These are phyloP conservation scores for Senna tora DNA, from an alignment of 306 rosid species.

Conservation along the genomic window DNA sequence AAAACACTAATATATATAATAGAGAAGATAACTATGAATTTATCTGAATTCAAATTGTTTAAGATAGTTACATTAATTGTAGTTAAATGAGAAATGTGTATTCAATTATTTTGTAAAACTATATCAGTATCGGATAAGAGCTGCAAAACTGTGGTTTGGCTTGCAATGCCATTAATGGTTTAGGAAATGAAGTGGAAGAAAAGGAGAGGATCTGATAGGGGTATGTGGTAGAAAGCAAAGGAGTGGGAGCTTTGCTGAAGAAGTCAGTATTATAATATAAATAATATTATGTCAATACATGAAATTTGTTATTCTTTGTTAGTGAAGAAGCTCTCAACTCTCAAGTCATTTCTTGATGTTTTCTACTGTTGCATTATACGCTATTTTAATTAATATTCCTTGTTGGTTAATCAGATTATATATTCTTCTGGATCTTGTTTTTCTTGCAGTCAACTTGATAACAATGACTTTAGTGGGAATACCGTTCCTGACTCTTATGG, in stretches of 20 bases:
- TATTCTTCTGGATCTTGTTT: conserved; percentile 31
- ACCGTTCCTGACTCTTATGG: conserved; percentile 69
- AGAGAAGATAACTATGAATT: not conserved
- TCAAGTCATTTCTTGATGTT: not conserved
- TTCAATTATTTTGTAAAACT: not conserved
- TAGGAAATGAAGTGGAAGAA: conserved; percentile 1
- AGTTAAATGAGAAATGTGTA: not conserved
- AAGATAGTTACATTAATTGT: too few relatives aligned
- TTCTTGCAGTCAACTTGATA: conserved; percentile 87
- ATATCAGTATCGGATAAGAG: not conserved
- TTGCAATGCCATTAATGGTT: conserved; percentile 26
- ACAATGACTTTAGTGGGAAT: conserved; percentile 73
- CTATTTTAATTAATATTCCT: not conserved
- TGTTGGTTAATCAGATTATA: conserved; percentile 2
- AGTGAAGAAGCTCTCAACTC: not conserved
- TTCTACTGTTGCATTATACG: conserved; percentile 10
- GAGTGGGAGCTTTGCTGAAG: conserved; percentile 5
- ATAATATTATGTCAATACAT: not conserved
- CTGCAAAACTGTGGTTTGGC: not conserved
- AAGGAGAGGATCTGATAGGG: not conserved
- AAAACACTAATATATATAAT: not conserved
- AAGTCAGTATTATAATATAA: not conserved
- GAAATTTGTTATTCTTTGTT: not conserved
- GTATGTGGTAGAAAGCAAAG: not conserved
- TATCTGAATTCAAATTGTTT: not conserved